These are phyloP conservation scores for Lactifluus echinatus DNA, from an alignment of 768 basidiomycete species.

Conservation along the genomic window DNA sequence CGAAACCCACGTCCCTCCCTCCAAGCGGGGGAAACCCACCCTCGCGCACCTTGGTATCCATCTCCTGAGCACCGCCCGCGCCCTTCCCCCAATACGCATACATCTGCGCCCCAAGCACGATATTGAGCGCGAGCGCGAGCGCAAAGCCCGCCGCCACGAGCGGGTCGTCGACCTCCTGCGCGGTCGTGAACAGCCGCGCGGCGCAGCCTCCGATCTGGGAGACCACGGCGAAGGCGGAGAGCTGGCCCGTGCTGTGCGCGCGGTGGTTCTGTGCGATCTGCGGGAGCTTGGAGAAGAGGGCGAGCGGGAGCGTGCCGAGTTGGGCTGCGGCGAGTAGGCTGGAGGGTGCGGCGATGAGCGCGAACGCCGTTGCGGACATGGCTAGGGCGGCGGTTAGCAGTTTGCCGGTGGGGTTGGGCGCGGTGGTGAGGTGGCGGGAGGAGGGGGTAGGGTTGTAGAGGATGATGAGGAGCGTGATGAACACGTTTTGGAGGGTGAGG, in stretches of 20 bases:
- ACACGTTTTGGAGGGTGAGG: slow-evolving; percentile 78
- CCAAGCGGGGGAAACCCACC: slow-evolving; percentile 22
- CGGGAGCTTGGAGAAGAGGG: slow-evolving; percentile 87
- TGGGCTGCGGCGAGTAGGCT: slow-evolving; percentile 61
- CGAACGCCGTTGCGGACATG: slow-evolving; percentile 29
- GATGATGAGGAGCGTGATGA: slow-evolving; percentile 85
- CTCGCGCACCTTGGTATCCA: slow-evolving; percentile 21
- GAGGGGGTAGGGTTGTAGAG: slow-evolving; percentile 41
- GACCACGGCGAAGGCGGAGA: slow-evolving; percentile 87
- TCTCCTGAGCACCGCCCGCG: slow-evolving; percentile 15
- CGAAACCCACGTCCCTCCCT: slow-evolving; percentile 7
- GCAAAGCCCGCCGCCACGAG: slow-evolving; percentile 79
- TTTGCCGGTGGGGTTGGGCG: slow-evolving; percentile 25
- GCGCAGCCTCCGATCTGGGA: slow-evolving; percentile 84
- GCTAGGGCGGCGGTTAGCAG: slow-evolving; percentile 28
- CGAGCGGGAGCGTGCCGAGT: slow-evolving; percentile 80
- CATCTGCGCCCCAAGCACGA: slow-evolving; percentile 78
- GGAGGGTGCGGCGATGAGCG: slow-evolving; percentile 42
- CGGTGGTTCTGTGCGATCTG: slow-evolving; percentile 82
- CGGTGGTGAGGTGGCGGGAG: slow-evolving; percentile 18
- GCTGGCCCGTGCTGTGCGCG: slow-evolving; percentile 78
- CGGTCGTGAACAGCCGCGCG: slow-evolving; percentile 89
- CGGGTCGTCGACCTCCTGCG: slow-evolving; percentile 77
- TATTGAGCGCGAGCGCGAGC: slow-evolving; percentile 73
- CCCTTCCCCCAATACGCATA: slow-evolving; percentile 73